Conservation (phyloP, 75 land plant genomes). For the Chamaecyparis obtusa region DNA sequence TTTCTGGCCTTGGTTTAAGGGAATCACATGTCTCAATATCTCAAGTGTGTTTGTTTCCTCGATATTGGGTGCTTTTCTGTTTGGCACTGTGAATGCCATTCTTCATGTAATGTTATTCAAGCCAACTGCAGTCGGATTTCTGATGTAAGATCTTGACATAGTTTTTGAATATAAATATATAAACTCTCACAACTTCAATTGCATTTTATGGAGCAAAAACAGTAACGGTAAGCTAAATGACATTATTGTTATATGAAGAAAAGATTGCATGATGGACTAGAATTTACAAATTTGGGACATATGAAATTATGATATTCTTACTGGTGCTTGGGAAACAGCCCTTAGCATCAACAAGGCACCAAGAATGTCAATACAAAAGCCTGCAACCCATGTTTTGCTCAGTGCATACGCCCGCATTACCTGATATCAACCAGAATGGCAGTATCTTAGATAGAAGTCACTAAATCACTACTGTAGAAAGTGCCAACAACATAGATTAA, state of each 20-base stretch:
- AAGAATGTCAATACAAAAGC: constrained; percentile 76
- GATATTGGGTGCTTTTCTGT: too few relatives aligned
- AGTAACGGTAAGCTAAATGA: not conserved
- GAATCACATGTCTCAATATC: too few relatives aligned
- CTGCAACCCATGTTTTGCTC: constrained; percentile 73
- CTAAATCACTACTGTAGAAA: not conserved
- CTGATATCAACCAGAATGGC: constrained; percentile 26
- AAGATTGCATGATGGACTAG: not conserved
- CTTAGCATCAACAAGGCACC: constrained; percentile 90
- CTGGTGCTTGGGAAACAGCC: constrained; percentile 91
- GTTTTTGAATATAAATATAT: too few relatives aligned
- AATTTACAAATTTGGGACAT: not conserved
- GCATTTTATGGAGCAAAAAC: too few relatives aligned
- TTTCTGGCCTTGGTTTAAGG: too few relatives aligned
- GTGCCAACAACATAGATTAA: not conserved
- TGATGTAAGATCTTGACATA: too few relatives aligned
- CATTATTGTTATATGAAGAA: constrained; percentile 1
- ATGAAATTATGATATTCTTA: constrained; percentile 29
- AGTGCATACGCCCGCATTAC: constrained; percentile 74
- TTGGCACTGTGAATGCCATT: too few relatives aligned
- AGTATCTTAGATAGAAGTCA: not conserved
- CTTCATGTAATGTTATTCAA: too few relatives aligned
- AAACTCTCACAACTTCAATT: too few relatives aligned
- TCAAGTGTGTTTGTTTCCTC: too few relatives aligned
- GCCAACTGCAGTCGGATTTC: too few relatives aligned